phyloP scores from a whole-genome alignment of 371 early-diverging fungal species.

The Batrachochytrium dendrobatidis region DNA sequence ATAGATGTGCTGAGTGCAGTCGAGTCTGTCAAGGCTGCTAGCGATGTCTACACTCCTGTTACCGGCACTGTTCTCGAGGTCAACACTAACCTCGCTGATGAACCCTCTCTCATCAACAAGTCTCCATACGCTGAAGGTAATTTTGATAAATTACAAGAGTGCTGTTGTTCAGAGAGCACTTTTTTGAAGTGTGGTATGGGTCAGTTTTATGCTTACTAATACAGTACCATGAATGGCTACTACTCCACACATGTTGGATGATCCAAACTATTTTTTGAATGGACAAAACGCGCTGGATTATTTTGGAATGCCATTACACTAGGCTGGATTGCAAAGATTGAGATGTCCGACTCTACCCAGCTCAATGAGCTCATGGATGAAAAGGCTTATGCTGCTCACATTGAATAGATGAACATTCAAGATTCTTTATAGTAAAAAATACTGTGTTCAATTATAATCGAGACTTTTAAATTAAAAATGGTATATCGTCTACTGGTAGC shows the following conservation, averaged over 20 bases:
- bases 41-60: constrained; percentile 87
- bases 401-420: background rate
- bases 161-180: constrained; percentile 7
- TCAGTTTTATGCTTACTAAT: too few relatives aligned
- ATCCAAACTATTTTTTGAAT: too few relatives aligned
- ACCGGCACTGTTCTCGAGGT: constrained; percentile 73
- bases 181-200: too few relatives aligned
- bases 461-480: too few relatives aligned
- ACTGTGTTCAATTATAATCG: too few relatives aligned
- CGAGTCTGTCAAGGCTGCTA: constrained; percentile 94
- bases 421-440: too few relatives aligned
- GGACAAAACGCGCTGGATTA: too few relatives aligned
- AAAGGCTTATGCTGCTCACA: constrained; percentile 50
- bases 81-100: constrained; percentile 56
- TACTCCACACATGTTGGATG: too few relatives aligned
- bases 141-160: background rate
- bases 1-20: constrained; percentile 73
- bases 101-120: constrained; percentile 72
- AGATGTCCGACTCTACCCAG: constrained; percentile 60
- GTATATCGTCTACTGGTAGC: too few relatives aligned
- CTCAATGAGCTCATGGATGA: constrained; percentile 67
- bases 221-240: too few relatives aligned
- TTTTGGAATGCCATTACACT: too few relatives aligned
- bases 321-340: constrained; percentile 93
- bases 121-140: constrained; percentile 72